Conservation (phyloP, 768 basidiomycete genomes). For the Cantharellus anzutake region DNA sequence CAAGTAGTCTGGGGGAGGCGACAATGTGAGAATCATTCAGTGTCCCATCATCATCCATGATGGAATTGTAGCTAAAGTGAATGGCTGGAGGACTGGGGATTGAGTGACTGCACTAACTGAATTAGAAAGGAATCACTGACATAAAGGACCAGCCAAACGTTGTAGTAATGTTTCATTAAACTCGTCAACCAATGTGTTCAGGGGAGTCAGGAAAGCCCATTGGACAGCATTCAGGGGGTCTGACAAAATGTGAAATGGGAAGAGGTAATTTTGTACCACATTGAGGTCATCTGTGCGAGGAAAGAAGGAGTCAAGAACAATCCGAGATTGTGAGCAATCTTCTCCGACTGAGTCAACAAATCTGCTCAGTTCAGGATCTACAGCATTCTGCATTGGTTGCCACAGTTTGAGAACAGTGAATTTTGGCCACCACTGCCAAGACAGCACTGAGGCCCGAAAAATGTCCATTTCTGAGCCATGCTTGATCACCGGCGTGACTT, state of each 20-base stretch:
- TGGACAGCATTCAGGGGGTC: neutral
- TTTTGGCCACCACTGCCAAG: neutral
- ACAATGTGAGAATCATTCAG: too few species aligned
- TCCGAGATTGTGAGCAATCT: neutral
- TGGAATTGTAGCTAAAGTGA: neutral
- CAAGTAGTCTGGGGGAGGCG: too few species aligned
- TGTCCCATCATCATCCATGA: neutral
- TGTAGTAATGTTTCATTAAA: neutral
- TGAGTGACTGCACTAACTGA: neutral
- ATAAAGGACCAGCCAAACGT: neutral
- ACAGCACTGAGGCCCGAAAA: neutral
- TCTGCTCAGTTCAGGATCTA: neutral
- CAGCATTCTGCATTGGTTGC: neutral
- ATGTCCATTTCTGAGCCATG: neutral
- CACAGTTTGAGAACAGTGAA: neutral
- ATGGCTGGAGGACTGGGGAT: neutral
- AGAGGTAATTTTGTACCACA: neutral
- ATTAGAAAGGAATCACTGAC: conserved; percentile 10
- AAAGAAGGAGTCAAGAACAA: neutral
- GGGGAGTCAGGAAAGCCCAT: neutral
- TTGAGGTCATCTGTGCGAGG: neutral
- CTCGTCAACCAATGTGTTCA: neutral
- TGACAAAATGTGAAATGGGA: neutral
- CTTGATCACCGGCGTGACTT: neutral
- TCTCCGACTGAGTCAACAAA: neutral